These are phyloP conservation scores for Alternaria conjuncta DNA, from an alignment of 2,329 filamentous ascomycete genomes.

Conservation along the genomic window DNA sequence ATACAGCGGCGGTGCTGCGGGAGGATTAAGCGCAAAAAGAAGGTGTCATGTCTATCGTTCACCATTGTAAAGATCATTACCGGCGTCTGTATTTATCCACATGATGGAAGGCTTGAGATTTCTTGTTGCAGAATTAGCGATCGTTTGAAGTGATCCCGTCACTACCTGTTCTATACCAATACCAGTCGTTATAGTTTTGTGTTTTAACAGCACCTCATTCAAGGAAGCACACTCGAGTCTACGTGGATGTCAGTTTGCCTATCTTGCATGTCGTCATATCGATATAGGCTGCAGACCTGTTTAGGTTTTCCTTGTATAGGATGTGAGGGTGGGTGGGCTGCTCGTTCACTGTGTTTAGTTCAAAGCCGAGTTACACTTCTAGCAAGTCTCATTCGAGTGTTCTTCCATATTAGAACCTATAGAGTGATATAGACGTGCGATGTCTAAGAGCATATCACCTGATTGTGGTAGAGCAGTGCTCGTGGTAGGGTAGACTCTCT, in stretches of 20 bases:
- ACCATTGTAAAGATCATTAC: background rate
- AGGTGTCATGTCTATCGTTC: background rate
- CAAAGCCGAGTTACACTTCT: background rate
- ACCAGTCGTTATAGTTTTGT: background rate
- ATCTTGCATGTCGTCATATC: fast-evolving
- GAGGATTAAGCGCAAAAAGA: background rate
- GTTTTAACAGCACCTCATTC: background rate
- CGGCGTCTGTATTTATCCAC: background rate
- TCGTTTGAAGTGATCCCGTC: background rate
- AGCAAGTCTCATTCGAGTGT: background rate
- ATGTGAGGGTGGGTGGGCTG: background rate
- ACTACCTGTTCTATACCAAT: background rate
- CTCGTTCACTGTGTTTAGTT: background rate
- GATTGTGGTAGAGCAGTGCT: background rate
- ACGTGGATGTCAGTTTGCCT: background rate
- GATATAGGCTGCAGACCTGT: background rate
- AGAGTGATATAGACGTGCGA: background rate
- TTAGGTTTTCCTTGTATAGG: background rate
- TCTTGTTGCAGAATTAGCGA: background rate
- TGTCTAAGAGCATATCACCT: fast-evolving
- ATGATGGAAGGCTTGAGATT: background rate
- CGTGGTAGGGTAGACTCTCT: background rate
- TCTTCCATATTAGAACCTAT: background rate
- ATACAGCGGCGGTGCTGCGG: constrained; percentile 1
- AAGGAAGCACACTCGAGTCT: fast-evolving